These are phyloP conservation scores for Melaleuca alternifolia DNA, from an alignment of 345 rosid genomes.

Conservation along the genomic window DNA sequence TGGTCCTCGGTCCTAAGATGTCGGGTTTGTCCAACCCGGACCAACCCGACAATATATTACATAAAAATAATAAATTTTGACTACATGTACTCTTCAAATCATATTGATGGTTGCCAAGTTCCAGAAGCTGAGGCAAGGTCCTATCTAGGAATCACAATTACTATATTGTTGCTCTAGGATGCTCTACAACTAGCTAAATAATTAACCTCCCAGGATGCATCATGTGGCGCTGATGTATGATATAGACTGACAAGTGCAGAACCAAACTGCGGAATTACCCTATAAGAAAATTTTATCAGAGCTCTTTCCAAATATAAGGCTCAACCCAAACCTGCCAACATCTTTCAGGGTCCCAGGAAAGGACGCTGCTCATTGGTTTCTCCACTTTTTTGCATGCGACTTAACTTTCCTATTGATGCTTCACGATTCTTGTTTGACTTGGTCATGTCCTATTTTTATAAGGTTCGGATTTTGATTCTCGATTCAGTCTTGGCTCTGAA, in stretches of 20 bases:
- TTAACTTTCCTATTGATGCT: too few relatives aligned
- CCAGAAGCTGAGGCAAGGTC: background rate
- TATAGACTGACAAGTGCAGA: background rate
- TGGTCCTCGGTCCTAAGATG: too few relatives aligned
- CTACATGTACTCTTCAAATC: too few relatives aligned
- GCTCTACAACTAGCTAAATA: background rate
- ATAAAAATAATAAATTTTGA: too few relatives aligned
- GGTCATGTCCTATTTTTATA: too few relatives aligned
- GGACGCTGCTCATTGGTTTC: background rate
- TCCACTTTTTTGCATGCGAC: too few relatives aligned
- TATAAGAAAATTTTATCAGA: background rate
- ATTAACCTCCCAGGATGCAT: background rate
- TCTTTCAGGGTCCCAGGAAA: background rate
- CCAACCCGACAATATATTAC: too few relatives aligned
- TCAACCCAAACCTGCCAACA: background rate
- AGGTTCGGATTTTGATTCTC: too few relatives aligned
- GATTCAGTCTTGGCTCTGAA: too few relatives aligned
- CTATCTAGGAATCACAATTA: background rate
- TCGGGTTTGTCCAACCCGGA: too few relatives aligned
- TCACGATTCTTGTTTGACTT: too few relatives aligned
- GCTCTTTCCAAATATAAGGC: background rate
- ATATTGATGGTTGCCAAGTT: too few relatives aligned
- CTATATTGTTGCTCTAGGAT: background rate
- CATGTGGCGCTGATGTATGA: background rate
- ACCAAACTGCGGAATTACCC: background rate